These are phyloP conservation scores for Chlamydomonas schloesseri DNA, from an alignment of 139 green algal genomes.

Conservation along the genomic window DNA sequence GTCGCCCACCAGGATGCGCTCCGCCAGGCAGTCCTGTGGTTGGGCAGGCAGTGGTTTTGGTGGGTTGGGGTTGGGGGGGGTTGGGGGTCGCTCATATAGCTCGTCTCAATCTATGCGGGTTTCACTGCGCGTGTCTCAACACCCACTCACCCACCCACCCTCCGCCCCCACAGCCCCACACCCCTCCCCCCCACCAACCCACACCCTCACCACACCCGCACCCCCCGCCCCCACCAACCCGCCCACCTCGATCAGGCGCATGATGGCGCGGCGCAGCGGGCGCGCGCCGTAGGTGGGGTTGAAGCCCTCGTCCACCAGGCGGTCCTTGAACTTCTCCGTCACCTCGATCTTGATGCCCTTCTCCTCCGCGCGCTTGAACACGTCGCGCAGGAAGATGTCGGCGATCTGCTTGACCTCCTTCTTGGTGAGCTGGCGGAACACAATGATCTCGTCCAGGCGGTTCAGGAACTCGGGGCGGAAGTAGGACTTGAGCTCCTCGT, in stretches of 20 bases:
- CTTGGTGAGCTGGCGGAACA: slow-evolving; percentile 99
- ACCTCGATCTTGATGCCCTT: slow-evolving; percentile 98
- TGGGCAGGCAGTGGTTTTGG: too few relatives aligned
- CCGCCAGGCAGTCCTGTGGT: slow-evolving; percentile 95
- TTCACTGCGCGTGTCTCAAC: too few relatives aligned
- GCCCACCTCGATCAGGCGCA: slow-evolving; percentile 98
- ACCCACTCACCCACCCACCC: too few relatives aligned
- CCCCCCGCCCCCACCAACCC: too few relatives aligned
- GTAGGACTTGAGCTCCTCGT: slow-evolving; percentile 99
- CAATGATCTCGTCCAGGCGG: slow-evolving; percentile 99
- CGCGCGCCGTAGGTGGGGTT: slow-evolving; percentile 97
- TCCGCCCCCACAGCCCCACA: too few relatives aligned
- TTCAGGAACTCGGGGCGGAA: slow-evolving; percentile 99
- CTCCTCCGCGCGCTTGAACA: slow-evolving; percentile 93
- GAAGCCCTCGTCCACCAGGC: slow-evolving; percentile 99
- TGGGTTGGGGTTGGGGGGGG: too few relatives aligned
- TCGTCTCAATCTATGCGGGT: too few relatives aligned
- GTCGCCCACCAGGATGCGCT: slow-evolving; percentile 94
- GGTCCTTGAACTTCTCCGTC: slow-evolving; percentile 60
- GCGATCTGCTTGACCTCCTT: slow-evolving; percentile 98
- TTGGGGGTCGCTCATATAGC: too few relatives aligned
- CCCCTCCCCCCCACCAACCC: too few relatives aligned
- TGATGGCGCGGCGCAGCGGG: slow-evolving; percentile 98
- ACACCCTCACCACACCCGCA: too few relatives aligned
- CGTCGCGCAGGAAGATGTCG: slow-evolving; percentile 97